Conservation (phyloP, 2,329 filamentous ascomycete species). For the Verticillium klebahnii region DNA sequence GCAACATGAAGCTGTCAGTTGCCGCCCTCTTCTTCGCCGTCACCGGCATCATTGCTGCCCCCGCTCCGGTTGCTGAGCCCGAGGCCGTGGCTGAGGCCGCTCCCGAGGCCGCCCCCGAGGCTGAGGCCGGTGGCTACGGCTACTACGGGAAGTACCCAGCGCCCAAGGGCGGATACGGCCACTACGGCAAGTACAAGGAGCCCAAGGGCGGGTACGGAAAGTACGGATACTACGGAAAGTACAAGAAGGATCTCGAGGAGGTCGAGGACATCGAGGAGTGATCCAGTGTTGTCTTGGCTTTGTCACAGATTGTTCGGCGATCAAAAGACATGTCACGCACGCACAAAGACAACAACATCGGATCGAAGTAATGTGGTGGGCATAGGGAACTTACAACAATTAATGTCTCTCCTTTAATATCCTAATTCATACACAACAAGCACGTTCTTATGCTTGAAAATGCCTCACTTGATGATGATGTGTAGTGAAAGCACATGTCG, state of each 20-base stretch:
- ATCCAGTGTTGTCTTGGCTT: not conserved
- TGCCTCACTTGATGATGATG: not conserved
- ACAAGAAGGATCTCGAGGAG: conserved; percentile 3
- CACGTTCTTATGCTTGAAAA: not conserved
- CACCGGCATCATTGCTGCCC: conserved; percentile 15
- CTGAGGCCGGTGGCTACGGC: conserved; percentile 2
- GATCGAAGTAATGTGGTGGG: not conserved
- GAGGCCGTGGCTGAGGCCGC: conserved; percentile 12
- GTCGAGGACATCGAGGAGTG: not conserved
- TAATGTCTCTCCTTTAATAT: not conserved
- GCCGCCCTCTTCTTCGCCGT: conserved; percentile 19
- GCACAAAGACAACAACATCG: not conserved
- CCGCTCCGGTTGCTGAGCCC: conserved; percentile 13
- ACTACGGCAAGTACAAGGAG: conserved; percentile 7
- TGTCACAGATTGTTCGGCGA: not conserved
- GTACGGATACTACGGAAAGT: conserved; percentile 4
- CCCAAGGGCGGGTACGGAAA: conserved; percentile 1
- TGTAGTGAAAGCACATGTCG: too few relatives aligned
- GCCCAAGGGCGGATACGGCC: conserved; percentile 8
- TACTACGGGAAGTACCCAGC: conserved; percentile 7
- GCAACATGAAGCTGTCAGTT: conserved; percentile 24
- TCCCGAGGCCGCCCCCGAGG: conserved; percentile 13
- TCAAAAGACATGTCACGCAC: not conserved
- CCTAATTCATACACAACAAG: not conserved
- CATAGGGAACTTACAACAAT: not conserved